A percentile compares a stretch with the other conserved stretches of the same genome.
Conservation (phyloP, 441 rosid genomes). For the Gossypium lobatum region DNA sequence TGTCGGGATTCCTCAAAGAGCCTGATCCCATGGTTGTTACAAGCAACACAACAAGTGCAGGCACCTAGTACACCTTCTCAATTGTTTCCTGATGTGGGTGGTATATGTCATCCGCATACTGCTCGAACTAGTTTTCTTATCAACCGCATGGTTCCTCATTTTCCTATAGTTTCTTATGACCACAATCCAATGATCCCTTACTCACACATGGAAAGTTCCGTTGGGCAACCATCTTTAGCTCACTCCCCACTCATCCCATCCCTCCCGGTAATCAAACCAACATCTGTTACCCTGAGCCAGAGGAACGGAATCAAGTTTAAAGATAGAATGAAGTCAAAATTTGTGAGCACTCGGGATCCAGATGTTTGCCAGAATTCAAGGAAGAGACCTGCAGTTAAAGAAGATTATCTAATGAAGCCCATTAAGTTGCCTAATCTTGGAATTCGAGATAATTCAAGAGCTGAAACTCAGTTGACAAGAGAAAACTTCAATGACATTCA, state of each 20-base stretch:
- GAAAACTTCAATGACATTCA: conserved; percentile 3
- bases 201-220: conserved; percentile 19
- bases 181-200: conserved; percentile 15
- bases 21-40: conserved; percentile 33
- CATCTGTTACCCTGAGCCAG: conserved; percentile 21
- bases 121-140: conserved; percentile 15
- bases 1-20: conserved; percentile 20
- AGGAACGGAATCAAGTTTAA: conserved; percentile 20
- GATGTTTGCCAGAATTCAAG: conserved; percentile 21
- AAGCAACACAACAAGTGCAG: conserved; percentile 18
- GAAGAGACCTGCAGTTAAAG: conserved; percentile 25
- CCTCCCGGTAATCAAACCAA: conserved; percentile 20
- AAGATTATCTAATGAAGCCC: conserved; percentile 18
- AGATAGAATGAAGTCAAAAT: conserved; percentile 19
- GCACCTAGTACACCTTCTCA: conserved; percentile 16
- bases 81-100: conserved; percentile 13
- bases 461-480: conserved; percentile 7
- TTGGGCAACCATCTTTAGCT: conserved; percentile 17
- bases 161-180: conserved; percentile 18
- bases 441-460: conserved; percentile 19
- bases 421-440: conserved; percentile 24
- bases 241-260: conserved; percentile 22
- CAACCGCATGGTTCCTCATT: conserved; percentile 8
- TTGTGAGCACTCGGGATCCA: conserved; percentile 15
- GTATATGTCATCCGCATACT: conserved; percentile 10